Evolutionary conservation across 345 rosid genomes (phyloP).

Genomic region (Rhodamnia rubescens): DNA sequence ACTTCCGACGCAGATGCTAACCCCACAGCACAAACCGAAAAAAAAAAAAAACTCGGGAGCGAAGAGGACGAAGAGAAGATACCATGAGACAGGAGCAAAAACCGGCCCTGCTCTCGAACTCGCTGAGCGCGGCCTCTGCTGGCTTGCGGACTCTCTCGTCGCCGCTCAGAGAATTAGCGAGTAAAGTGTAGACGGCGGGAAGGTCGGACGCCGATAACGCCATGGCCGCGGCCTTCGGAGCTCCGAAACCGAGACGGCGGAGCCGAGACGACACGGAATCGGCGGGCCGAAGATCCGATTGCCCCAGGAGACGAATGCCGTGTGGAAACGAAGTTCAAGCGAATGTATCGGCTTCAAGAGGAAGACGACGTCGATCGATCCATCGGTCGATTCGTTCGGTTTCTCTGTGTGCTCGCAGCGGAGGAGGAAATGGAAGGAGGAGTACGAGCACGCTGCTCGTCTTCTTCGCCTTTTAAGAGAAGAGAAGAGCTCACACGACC

Average conservation of each 20-base stretch:
- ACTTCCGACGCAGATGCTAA: background rate
- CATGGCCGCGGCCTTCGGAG: conserved; percentile 23
- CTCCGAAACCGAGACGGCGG: background rate
- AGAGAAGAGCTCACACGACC: background rate
- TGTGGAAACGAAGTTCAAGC: background rate
- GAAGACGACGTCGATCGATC: background rate
- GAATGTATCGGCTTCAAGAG: background rate
- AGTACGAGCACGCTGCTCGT: background rate
- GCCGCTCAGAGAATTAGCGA: conserved; percentile 83
- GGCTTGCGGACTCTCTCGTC: conserved; percentile 71
- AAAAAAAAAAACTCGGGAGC: background rate
- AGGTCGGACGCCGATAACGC: conserved; percentile 90
- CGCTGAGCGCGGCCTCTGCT: conserved; percentile 82
- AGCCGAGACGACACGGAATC: too few species aligned
- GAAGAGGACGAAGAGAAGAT: background rate
- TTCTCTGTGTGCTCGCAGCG: background rate
- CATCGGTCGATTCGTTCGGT: background rate
- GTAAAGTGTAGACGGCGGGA: conserved; percentile 61
- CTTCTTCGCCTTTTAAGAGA: background rate
- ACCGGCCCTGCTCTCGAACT: conserved; percentile 84
- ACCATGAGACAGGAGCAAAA: conserved; percentile 97
- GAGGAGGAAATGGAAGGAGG: background rate
- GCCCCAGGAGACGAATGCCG: background rate
- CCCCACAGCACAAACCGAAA: background rate
- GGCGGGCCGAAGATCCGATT: background rate